Evolutionary conservation across 2,329 filamentous ascomycete species (phyloP), one percentile per base, ranked within the genome.

Genomic region (Penicillium sp.): DNA sequence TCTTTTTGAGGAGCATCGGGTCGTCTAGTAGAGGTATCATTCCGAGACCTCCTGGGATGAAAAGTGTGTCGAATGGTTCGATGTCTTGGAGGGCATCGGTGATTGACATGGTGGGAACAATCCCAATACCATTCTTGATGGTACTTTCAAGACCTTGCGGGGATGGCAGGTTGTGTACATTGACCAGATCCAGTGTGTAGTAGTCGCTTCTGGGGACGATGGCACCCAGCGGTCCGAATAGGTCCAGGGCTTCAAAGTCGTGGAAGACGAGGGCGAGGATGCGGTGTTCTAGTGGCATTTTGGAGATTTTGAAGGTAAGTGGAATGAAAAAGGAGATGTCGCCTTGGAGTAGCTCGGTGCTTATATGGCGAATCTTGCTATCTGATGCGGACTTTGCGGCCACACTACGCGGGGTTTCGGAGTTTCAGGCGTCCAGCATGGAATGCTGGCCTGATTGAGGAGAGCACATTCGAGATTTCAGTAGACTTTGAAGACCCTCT

Each of bases 131-230:
- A 8, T 52, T 52, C 25, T 52, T 52, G 49, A 52, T 52, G 1
- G 49, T 39, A 15, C 12, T 15, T 39, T 52, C 34, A 10, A 52
- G 31, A 11, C 49, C 49, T 3, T 41, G 31, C 5, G 35, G 49
- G 10, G 49, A 12, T 5, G 35, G 8, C 5, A 52, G 11, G 7
- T 39, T 41, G 49, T 52, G 49, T 5, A 52, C 35, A 52, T 39
- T 52, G 49, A 52, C 35, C 6, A 52, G 34, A 14, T 52, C 12
- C n/a, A 52, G 15, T 6, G 53, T 38, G 17, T 55, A 55, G 17
- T 48, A 55, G 42, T 55, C 53, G 10, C 53, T 55, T 4, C 53
- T 17, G 41, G 53, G 42, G 5, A 55, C 41, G 17, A 55, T 55
- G 31, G 42, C 42, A 14, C 53, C 53, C 22, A 55, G 12, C 17